A percentile compares a stretch with the other conserved stretches of the same genome.
phyloP scores from a whole-genome alignment of 306 rosid genomes.

The Lagenaria siceraria region DNA sequence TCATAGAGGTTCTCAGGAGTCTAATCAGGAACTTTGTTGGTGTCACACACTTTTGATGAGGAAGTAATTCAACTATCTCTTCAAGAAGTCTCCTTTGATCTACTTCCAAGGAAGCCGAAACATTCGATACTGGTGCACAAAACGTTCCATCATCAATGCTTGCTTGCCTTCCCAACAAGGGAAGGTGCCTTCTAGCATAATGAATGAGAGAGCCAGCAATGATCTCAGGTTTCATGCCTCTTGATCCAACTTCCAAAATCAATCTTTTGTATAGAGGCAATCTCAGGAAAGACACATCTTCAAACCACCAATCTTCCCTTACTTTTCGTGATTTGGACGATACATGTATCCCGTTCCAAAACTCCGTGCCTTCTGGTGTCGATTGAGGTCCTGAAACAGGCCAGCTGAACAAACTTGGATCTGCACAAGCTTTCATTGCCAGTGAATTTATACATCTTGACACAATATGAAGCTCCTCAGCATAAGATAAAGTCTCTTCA shows the following conservation, averaged over 20 bases:
- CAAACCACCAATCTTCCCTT: constrained; percentile 87
- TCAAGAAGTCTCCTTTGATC: constrained; percentile 69
- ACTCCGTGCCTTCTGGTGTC: constrained; percentile 23
- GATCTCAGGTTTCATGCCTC: constrained; percentile 48
- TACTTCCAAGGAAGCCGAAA: constrained; percentile 31
- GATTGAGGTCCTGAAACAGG: constrained; percentile 29
- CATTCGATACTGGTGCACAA: constrained; percentile 18
- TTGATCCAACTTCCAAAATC: constrained; percentile 39
- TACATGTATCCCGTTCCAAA: constrained; percentile 64
- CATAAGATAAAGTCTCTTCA: constrained; percentile 46
- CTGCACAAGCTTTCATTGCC: constrained; percentile 55
- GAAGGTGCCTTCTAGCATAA: constrained; percentile 58
- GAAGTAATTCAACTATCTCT: constrained; percentile 57
- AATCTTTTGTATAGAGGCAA: constrained; percentile 49
- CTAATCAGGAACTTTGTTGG: constrained; percentile 57
- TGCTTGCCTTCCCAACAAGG: constrained; percentile 46
- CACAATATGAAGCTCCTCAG: constrained; percentile 72
- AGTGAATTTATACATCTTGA: constrained; percentile 67
- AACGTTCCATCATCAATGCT: constrained; percentile 29
- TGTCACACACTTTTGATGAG: constrained; percentile 39
- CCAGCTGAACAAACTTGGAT: constrained; percentile 50
- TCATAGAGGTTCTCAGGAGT: constrained; percentile 57
- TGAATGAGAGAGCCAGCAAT: constrained; percentile 55
- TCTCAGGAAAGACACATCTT: constrained; percentile 47
- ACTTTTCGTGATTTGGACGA: constrained; percentile 22